phyloP scores from a whole-genome alignment of 1,284 basidiomycete species.

The Tylopilus sp. region DNA sequence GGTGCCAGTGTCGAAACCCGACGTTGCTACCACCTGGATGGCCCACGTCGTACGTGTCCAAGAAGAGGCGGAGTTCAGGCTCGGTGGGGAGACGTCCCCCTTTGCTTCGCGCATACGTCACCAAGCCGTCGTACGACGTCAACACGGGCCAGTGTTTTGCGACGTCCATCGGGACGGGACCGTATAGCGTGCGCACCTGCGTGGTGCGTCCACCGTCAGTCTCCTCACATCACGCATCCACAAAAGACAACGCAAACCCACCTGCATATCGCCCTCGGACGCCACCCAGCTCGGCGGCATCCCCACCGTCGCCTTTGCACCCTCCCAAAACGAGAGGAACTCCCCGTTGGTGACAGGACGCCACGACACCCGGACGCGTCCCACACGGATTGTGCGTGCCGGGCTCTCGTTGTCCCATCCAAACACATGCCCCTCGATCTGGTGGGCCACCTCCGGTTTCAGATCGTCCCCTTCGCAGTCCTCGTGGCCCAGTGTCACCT shows the following conservation, averaged over 20 bases:
- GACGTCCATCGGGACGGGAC: conserved; percentile 75
- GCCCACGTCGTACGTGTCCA: conserved; percentile 71
- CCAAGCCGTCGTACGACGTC: conserved; percentile 84
- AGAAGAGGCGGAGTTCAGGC: conserved; percentile 83
- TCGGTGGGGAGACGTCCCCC: conserved; percentile 92
- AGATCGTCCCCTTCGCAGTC: conserved; percentile 73
- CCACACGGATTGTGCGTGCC: conserved; percentile 65
- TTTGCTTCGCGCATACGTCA: conserved; percentile 74
- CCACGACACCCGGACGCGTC: conserved; percentile 81
- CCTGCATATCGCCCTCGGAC: conserved; percentile 59
- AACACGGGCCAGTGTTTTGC: conserved; percentile 90
- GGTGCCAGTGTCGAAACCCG: conserved; percentile 94
- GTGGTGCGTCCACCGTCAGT: neutral
- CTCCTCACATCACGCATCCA: no score
- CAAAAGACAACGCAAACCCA: conserved; percentile 40
- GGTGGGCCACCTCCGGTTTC: conserved; percentile 74
- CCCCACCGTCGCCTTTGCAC: conserved; percentile 40
- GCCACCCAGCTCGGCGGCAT: conserved; percentile 74
- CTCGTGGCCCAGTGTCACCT: no score
- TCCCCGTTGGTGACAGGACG: conserved; percentile 90
- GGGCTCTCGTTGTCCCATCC: conserved; percentile 99
- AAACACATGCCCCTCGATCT: conserved; percentile 74
- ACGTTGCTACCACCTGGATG: conserved; percentile 76
- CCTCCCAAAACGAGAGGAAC: conserved; percentile 69
- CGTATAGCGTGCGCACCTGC: conserved; percentile 84